Conservation (phyloP, 2,329 filamentous ascomycete genomes). For the Pleochaeta shiraiana region DNA sequence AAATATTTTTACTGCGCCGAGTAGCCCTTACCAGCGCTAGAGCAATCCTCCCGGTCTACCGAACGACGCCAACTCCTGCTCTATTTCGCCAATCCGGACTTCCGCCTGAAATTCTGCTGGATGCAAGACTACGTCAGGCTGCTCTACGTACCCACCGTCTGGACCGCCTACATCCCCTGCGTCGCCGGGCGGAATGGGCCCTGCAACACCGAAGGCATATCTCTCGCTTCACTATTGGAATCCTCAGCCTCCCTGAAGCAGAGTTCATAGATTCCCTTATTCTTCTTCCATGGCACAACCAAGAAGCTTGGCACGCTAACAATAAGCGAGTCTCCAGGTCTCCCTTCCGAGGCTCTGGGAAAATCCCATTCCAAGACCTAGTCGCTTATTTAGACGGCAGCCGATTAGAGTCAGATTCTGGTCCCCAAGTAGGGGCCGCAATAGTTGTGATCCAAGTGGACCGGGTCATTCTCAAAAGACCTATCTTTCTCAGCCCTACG, state of each 20-base stretch:
- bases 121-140: background rate
- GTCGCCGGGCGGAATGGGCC: background rate
- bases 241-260: background rate
- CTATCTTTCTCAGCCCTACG: background rate
- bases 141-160: background rate
- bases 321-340: background rate
- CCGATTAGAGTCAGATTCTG: background rate
- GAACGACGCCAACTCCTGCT: background rate
- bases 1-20: background rate
- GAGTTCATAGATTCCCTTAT: background rate
- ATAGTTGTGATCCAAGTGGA: background rate
- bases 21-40: background rate
- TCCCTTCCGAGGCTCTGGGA: background rate
- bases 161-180: background rate
- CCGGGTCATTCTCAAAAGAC: background rate
- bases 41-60: background rate
- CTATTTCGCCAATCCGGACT: background rate
- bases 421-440: background rate
- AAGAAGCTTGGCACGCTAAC: background rate
- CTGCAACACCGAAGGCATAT: too few relatives aligned
- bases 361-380: background rate
- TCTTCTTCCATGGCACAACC: background rate
- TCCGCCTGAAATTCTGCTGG: background rate
- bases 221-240: background rate
- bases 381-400: background rate